These are phyloP conservation scores for Coemansia asiatica DNA, from an alignment of 192 early-diverging fungal genomes.

Conservation along the genomic window DNA sequence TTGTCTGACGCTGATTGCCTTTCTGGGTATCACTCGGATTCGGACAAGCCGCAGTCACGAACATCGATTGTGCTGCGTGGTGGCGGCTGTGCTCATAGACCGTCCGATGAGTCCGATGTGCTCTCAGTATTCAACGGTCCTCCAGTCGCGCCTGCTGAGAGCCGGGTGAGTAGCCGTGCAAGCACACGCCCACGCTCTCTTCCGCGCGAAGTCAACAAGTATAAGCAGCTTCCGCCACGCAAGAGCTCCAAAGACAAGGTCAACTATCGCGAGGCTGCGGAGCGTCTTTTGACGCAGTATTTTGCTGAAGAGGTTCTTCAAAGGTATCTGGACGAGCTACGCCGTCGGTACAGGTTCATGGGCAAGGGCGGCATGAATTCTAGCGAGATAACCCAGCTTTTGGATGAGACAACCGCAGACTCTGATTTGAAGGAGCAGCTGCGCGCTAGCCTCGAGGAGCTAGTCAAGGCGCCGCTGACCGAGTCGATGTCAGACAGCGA, in stretches of 20 bases:
- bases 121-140: conserved; percentile 52
- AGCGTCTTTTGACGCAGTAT: conserved; percentile 51
- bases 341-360: conserved; percentile 51
- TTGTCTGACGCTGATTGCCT: not conserved
- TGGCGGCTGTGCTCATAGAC: conserved; percentile 28
- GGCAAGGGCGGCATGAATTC: conserved; percentile 48
- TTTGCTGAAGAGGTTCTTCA: conserved; percentile 40
- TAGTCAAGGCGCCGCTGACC: conserved; percentile 22
- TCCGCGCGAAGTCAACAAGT: conserved; percentile 15
- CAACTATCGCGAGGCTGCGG: conserved; percentile 52
- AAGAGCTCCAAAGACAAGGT: conserved; percentile 33
- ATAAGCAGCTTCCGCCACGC: conserved; percentile 30
- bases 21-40: conserved; percentile 4
- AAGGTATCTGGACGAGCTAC: conserved; percentile 53
- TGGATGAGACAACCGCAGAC: conserved; percentile 37
- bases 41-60: conserved; percentile 20
- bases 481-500: conserved; percentile 43
- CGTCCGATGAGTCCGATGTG: conserved; percentile 4
- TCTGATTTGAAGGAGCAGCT: conserved; percentile 50
- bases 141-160: conserved; percentile 47
- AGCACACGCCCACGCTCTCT: conserved; percentile 25
- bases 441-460: conserved; percentile 46
- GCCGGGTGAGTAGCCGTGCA: conserved; percentile 5
- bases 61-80: conserved; percentile 40
- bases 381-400: conserved; percentile 38